Evolutionary conservation across 306 rosid genomes (phyloP).

Genomic region (Arachis hypogaea): DNA sequence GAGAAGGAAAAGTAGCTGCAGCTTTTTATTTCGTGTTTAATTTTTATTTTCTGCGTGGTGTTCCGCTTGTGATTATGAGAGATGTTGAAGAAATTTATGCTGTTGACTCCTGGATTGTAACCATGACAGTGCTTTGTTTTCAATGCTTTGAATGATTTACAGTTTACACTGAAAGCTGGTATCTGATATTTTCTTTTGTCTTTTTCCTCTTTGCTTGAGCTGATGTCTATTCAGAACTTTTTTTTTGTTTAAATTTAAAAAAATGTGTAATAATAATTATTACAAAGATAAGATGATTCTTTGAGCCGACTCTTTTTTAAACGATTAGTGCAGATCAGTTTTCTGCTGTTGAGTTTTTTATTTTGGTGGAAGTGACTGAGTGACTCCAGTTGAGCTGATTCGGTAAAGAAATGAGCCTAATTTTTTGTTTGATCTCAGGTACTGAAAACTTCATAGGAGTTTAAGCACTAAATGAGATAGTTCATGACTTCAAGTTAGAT

Average conservation of each 20-base stretch:
- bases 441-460: no score
- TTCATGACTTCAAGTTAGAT: no score
- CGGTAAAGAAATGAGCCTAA: no score
- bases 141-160: neutral
- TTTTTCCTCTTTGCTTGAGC: neutral
- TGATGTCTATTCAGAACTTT: neutral
- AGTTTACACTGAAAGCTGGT: neutral
- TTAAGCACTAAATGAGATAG: no score
- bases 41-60: neutral
- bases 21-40: neutral
- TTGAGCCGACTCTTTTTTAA: neutral
- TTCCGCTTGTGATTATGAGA: neutral
- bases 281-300: neutral
- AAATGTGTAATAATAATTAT: no score
- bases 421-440: no score
- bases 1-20: neutral
- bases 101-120: neutral
- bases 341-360: neutral
- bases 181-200: neutral
- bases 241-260: no score
- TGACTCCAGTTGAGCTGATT: no score
- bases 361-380: neutral
- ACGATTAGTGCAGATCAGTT: neutral
- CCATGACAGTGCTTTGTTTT: neutral
- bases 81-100: neutral